Evolutionary conservation across 2,329 filamentous ascomycete species (phyloP), one percentile per base, ranked within the genome.

Genomic region (Calonectria fujianensis): DNA sequence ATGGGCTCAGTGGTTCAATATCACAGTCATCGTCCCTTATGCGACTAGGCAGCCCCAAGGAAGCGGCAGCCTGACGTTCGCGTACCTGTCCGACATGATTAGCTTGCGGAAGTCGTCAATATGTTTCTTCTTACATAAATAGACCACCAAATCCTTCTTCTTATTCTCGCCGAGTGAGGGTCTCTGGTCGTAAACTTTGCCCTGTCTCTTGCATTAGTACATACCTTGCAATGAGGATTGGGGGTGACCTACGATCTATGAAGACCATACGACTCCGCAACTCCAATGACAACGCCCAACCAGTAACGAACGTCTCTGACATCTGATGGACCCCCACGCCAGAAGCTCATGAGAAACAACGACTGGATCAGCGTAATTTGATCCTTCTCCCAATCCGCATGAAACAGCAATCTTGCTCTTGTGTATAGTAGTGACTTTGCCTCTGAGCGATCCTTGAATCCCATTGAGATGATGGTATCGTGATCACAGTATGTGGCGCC

Each of bases 261-360:
- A 5, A 89, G 79, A 1, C 86, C 87, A 65, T 86, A 84, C 0
- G 88, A 89, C 77, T 91, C 88, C 0, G 89, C 89, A 13, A 90
- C 81, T 11, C 86, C 87, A 32, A 90, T 89, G 0, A 89, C 89
- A 9, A 87, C 86, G 0, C 87, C 88, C 2, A 90, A 80, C 88
- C 88, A 90, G 75, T 89, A 89, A 32, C 88, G 78, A 16, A 87
- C 86, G 78, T 90, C 88, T 20, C 87, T 84, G n/a, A 88, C 86
- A 66, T 88, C 86, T 0, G 84, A 82, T 0, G 89, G 88, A 0
- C 87, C 87, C 10, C 87, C 88, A 24, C 89, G 83, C 89, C 89
- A 91, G 74, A 90, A 91, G 76, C 89, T 90, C 83, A 91, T 85
- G 37, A 91, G 80, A 76, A 91, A 90, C 2, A 91, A 77, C 0